These are phyloP conservation scores for Pichia pseudocactophila DNA, from an alignment of 805 yeast genomes.

Conservation along the genomic window DNA sequence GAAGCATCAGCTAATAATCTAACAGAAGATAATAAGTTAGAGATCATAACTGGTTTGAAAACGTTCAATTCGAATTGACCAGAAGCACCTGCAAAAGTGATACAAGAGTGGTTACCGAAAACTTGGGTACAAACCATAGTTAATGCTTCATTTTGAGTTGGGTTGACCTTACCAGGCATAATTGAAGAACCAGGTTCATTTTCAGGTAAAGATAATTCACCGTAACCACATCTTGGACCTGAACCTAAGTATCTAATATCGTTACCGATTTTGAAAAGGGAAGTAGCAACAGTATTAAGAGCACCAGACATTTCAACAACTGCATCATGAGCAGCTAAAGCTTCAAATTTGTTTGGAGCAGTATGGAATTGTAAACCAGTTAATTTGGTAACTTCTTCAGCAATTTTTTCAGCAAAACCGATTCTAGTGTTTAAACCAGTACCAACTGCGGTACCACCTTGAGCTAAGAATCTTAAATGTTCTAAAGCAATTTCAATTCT, in stretches of 20 bases:
- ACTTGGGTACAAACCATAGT: conserved; percentile 98
- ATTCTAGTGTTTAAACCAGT: conserved; percentile 92
- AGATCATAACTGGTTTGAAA: conserved; percentile 92
- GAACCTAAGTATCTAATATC: conserved; percentile 97
- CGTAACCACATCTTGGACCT: conserved; percentile 99
- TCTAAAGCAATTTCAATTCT: conserved; percentile 75
- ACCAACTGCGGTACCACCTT: conserved; percentile 99
- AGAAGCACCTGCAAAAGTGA: conserved; percentile 96
- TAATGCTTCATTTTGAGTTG: conserved; percentile 97
- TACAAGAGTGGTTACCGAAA: conserved; percentile 90
- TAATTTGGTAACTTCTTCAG: conserved; percentile 73
- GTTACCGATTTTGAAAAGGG: conserved; percentile 92
- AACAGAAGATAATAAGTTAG: conserved; percentile 80
- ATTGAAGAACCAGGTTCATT: conserved; percentile 99
- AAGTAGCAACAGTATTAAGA: conserved; percentile 86
- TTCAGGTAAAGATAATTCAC: conserved; percentile 90
- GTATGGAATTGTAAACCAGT: conserved; percentile 87
- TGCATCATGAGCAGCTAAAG: conserved; percentile 98
- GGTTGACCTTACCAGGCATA: conserved; percentile 99
- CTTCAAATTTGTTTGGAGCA: conserved; percentile 98
- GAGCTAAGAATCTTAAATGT: conserved; percentile 77
- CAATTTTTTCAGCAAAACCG: conserved; percentile 84
- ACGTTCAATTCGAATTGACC: conserved; percentile 98
- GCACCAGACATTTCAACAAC: conserved; percentile 97
- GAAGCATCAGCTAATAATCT: conserved; percentile 86